Conservation (phyloP, 352 stramenopile genomes). For the Phytophthora lateralis region DNA sequence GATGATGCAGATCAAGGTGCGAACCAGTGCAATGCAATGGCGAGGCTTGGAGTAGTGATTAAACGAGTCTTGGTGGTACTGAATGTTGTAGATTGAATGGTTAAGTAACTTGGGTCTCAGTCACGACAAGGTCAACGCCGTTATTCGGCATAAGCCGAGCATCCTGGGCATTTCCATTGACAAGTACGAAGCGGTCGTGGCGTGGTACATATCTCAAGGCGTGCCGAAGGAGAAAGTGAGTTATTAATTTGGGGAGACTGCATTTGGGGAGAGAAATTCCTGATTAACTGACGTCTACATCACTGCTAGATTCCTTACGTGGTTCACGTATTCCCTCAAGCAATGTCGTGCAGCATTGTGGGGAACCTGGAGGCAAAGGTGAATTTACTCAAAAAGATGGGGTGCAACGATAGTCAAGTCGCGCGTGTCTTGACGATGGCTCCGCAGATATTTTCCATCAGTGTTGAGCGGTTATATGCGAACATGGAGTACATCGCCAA, state of each 20-base stretch:
- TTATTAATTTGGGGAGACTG: constrained; percentile 3
- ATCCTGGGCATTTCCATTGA: constrained; percentile 39
- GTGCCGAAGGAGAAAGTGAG: constrained; percentile 37
- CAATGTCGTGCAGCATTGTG: constrained; percentile 31
- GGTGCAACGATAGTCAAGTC: constrained; percentile 43
- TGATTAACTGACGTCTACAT: background rate
- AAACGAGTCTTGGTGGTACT: background rate
- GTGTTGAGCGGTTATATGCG: constrained; percentile 35
- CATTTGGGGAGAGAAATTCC: background rate
- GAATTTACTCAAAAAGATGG: constrained; percentile 37
- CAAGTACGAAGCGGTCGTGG: constrained; percentile 21
- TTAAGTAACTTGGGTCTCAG: constrained; percentile 34
- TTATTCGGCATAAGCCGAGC: constrained; percentile 33
- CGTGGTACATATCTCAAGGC: constrained; percentile 42
- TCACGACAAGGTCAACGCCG: constrained; percentile 26
- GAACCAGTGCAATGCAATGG: background rate
- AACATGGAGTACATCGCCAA: constrained; percentile 41
- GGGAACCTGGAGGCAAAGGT: constrained; percentile 58
- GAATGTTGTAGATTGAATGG: constrained; percentile 5
- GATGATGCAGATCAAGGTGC: constrained; percentile 42
- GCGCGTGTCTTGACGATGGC: constrained; percentile 43
- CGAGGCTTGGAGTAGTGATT: background rate
- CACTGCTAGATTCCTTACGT: constrained; percentile 56
- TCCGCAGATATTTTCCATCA: constrained; percentile 48
- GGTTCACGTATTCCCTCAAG: constrained; percentile 54